Percentiles rank a stretch among this genome's conserved stretches.
phyloP scores from a whole-genome alignment of 805 yeast genomes.

The Lachancea sp. region DNA sequence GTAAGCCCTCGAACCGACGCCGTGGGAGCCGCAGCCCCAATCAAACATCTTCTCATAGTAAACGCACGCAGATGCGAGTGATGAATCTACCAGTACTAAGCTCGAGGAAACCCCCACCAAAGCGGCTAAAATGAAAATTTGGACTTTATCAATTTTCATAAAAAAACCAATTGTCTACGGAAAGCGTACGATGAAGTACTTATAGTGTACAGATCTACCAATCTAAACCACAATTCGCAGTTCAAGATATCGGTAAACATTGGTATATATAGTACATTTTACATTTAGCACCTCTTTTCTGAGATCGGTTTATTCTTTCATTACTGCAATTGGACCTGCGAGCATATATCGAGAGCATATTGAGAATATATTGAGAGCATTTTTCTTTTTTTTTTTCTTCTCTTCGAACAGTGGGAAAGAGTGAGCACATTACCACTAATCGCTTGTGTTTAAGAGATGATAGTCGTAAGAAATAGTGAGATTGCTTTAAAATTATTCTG shows the following conservation, averaged over 20 bases:
- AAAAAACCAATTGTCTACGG: not conserved
- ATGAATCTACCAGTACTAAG: constrained; percentile 32
- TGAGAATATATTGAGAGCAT: too few species aligned
- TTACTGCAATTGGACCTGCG: not conserved
- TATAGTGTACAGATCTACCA: too few species aligned
- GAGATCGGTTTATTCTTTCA: too few species aligned
- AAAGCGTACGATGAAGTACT: not conserved
- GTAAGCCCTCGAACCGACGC: constrained; percentile 32
- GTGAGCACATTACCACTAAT: too few species aligned
- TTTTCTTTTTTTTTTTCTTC: not conserved
- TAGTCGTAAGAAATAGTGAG: too few species aligned
- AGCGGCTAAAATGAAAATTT: constrained; percentile 2
- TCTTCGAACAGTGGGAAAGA: too few species aligned
- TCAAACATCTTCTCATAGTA: constrained; percentile 36
- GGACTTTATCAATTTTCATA: constrained; percentile 1
- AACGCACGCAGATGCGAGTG: constrained; percentile 38
- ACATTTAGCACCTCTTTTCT: too few species aligned
- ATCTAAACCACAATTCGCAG: too few species aligned
- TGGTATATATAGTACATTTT: too few species aligned
- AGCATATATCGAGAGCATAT: not conserved
- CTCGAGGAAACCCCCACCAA: constrained; percentile 7
- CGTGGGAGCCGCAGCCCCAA: constrained; percentile 39
- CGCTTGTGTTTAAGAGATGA: too few species aligned
- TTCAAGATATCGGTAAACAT: too few species aligned
- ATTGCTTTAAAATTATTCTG: too few species aligned